Percentiles rank a stretch among this genome's conserved stretches.
These are phyloP conservation scores for Gracilariopsis chorda DNA, from an alignment of 23 red algal species.

Conservation along the genomic window DNA sequence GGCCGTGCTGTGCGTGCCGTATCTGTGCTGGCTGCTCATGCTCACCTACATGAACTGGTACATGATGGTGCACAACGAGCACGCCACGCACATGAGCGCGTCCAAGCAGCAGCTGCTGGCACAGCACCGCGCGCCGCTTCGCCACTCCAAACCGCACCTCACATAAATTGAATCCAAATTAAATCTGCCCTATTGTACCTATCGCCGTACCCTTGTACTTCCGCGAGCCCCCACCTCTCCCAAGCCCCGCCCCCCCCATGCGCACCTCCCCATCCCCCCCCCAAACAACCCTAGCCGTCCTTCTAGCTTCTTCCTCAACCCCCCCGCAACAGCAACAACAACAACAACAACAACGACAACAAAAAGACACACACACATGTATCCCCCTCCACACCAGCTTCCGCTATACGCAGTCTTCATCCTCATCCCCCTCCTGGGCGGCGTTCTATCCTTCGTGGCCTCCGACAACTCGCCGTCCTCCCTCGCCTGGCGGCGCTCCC, in stretches of 20 bases:
- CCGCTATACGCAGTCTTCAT: constrained; percentile 14
- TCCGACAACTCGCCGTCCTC: constrained; percentile 28
- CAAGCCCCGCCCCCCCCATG: neutral
- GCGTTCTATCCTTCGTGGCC: constrained; percentile 32
- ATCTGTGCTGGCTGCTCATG: constrained; percentile 42
- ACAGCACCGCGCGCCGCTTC: neutral
- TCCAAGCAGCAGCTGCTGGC: neutral
- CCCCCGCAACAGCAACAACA: no score
- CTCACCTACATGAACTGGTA: constrained; percentile 40
- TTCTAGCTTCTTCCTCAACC: no score
- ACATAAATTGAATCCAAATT: no score
- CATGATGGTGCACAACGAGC: constrained; percentile 27
- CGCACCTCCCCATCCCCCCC: neutral
- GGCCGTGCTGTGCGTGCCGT: constrained; percentile 25
- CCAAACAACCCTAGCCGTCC: neutral
- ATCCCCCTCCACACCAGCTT: neutral
- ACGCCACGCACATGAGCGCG: neutral
- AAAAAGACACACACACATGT: no score
- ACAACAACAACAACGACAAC: no score
- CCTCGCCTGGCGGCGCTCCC: constrained; percentile 1
- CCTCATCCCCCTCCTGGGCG: constrained; percentile 47
- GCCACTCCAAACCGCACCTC: neutral
- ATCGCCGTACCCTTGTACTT: neutral
- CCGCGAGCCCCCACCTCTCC: neutral
- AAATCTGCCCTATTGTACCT: no score